Base-by-base conservation (phyloP, 768 basidiomycete species). In the Naganishia friedmannii region DNA sequence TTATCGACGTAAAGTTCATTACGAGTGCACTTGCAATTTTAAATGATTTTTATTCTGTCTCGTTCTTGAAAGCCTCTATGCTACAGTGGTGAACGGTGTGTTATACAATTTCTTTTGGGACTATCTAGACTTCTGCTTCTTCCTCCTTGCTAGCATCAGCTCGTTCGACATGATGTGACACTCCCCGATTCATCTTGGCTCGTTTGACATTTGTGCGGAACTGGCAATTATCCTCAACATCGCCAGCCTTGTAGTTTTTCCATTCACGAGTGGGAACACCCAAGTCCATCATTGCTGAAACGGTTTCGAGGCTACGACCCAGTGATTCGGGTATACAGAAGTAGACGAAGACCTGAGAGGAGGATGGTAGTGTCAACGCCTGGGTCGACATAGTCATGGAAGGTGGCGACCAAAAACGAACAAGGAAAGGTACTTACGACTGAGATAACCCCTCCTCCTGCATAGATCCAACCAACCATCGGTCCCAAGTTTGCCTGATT, bases 381-480 rank as follows among this genome's bases (percentile, higher is more conserved):
- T 42, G 42, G 15, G 2, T 13, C 9, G 42, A 42, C 42, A 42
- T 42, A 13, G 15, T 15, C 9, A 17, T 17, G 15, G 42, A 42
- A 15, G 42, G 6, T 37, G 6, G 7, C 42, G 7, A 26, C 51
- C 28, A 42, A 45, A 19, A 34, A 31, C 19, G 4, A 21, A 19
- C 29, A 53, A 6, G 8, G 15, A 57, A 29, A 13, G 7, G 9
- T 17, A 74, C 76, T 71, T 55, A 77, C 73, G 68, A 77, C 65
- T 29, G 67, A 66, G 46, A 75, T 73, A n/a, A 73, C 29, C 42
- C 74, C 72, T 1, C 74, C 75, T 26, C 75, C 76, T 12, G 71
- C 73, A 63, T 77, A 77, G 55, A 77, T 75, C 68, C 66, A 82
- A 19, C 81, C 79, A 29, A 81, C 77, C 78, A 78, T 79, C 6